phyloP scores from a whole-genome alignment of 805 yeast species.

The Lipomyces kockii region DNA sequence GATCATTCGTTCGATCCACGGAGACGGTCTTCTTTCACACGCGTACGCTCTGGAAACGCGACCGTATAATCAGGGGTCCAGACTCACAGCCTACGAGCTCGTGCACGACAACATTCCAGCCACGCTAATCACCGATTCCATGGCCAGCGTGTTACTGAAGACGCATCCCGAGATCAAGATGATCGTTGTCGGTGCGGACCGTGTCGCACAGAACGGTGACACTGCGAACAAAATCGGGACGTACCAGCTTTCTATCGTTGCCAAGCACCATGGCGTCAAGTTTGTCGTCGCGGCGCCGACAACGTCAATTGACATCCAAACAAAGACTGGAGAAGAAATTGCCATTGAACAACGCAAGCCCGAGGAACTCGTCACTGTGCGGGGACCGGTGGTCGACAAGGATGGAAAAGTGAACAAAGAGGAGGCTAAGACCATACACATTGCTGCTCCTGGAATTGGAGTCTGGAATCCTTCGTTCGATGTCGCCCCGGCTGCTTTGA shows the following conservation, averaged over 20 bases:
- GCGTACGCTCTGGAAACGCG: conserved; percentile 87
- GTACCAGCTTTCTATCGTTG: conserved; percentile 77
- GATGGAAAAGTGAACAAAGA: conserved; percentile 41
- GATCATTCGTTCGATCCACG: conserved; percentile 72
- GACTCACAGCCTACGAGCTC: conserved; percentile 88
- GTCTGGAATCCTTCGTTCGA: conserved; percentile 99
- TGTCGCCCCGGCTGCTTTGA: conserved; percentile 80
- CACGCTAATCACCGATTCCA: conserved; percentile 85
- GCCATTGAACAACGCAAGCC: conserved; percentile 87
- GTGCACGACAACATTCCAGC: conserved; percentile 86
- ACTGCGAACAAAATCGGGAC: conserved; percentile 97
- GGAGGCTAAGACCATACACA: conserved; percentile 58
- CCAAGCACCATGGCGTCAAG: conserved; percentile 69
- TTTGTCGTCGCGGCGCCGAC: conserved; percentile 95
- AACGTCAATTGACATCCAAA: conserved; percentile 79
- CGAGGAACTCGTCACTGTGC: conserved; percentile 73
- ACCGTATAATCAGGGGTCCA: conserved; percentile 96
- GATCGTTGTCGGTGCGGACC: conserved; percentile 92
- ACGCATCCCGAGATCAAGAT: conserved; percentile 73
- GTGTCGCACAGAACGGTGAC: conserved; percentile 92
- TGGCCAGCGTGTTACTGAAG: conserved; percentile 79
- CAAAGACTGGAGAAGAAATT: conserved; percentile 72
- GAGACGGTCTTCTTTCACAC: conserved; percentile 59
- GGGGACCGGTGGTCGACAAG: conserved; percentile 63
- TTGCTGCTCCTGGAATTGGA: conserved; percentile 80